Evolutionary conservation across 2,329 filamentous ascomycete species (phyloP).

Genomic region (Fusarium austroafricanum): DNA sequence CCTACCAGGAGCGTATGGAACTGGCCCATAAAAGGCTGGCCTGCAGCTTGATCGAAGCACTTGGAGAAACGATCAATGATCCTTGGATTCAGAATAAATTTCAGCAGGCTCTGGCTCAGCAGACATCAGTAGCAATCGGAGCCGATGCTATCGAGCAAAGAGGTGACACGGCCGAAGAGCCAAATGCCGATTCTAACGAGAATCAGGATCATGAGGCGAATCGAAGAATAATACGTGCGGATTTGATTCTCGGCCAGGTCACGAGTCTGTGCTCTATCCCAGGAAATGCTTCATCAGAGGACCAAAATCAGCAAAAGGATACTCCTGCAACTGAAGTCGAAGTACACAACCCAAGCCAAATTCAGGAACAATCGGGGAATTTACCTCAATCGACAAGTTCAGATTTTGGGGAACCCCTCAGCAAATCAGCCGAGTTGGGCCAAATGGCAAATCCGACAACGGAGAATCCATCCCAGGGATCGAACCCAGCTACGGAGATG

Average conservation of each 20-base stretch:
- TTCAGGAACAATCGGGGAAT: no score
- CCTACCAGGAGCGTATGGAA: not conserved
- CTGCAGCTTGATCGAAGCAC: not conserved
- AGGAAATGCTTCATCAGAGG: no score
- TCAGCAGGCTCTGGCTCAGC: rapidly evolving
- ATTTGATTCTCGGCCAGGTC: no score
- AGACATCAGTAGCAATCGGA: rapidly evolving
- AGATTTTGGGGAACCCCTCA: no score
- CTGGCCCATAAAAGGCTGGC: rapidly evolving
- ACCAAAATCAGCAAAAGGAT: no score
- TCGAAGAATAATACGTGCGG: no score
- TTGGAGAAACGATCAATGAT: not conserved
- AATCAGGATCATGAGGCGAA: no score
- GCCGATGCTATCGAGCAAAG: rapidly evolving
- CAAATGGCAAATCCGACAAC: not conserved
- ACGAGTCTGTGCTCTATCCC: no score
- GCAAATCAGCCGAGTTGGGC: no score
- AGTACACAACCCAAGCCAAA: no score
- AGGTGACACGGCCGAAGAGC: rapidly evolving
- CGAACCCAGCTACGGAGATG: not conserved
- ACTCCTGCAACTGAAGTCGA: no score
- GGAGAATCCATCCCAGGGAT: rapidly evolving
- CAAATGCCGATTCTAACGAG: rapidly evolving
- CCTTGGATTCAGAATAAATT: not conserved
- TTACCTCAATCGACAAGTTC: no score